These are phyloP conservation scores for Taphrina confusa DNA, from an alignment of 1,139 yeast genomes.

Conservation along the genomic window DNA sequence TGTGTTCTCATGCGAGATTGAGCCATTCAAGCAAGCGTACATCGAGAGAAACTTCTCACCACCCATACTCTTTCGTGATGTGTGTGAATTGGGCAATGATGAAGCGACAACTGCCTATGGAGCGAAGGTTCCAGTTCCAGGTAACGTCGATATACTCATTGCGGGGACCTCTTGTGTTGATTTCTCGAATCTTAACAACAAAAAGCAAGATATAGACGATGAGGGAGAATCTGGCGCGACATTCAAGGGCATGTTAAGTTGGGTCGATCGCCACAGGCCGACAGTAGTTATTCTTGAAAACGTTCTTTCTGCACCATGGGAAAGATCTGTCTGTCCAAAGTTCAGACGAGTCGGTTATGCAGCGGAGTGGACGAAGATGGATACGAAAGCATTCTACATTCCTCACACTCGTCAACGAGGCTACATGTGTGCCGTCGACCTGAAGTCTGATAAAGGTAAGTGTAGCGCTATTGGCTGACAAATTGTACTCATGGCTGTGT, in stretches of 20 bases:
- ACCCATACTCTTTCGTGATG: constrained; percentile 36
- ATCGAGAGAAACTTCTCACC: constrained; percentile 37
- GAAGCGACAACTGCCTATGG: constrained; percentile 37
- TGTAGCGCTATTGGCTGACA: neutral
- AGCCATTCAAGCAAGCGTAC: constrained; percentile 37
- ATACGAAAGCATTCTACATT: constrained; percentile 35
- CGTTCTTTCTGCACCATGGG: constrained; percentile 37
- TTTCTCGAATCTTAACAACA: constrained; percentile 35
- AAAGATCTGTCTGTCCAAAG: constrained; percentile 14
- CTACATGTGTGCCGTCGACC: constrained; percentile 34
- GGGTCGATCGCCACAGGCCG: constrained; percentile 29
- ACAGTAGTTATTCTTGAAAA: constrained; percentile 35
- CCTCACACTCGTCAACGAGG: constrained; percentile 36
- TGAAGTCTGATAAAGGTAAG: constrained; percentile 1
- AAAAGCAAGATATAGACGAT: constrained; percentile 28
- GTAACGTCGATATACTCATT: constrained; percentile 35
- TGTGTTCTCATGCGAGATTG: constrained; percentile 37
- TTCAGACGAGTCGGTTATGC: constrained; percentile 34
- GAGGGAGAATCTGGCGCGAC: constrained; percentile 36
- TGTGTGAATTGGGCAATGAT: constrained; percentile 36
- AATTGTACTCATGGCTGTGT: neutral
- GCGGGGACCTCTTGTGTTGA: constrained; percentile 38
- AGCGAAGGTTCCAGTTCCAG: constrained; percentile 33
- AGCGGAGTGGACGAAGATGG: constrained; percentile 25
- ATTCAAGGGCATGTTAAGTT: constrained; percentile 34